Evolutionary conservation across 1,284 basidiomycete genomes (phyloP), one percentile per base, ranked within the genome.

Genomic region (Leccinum solheimii): DNA sequence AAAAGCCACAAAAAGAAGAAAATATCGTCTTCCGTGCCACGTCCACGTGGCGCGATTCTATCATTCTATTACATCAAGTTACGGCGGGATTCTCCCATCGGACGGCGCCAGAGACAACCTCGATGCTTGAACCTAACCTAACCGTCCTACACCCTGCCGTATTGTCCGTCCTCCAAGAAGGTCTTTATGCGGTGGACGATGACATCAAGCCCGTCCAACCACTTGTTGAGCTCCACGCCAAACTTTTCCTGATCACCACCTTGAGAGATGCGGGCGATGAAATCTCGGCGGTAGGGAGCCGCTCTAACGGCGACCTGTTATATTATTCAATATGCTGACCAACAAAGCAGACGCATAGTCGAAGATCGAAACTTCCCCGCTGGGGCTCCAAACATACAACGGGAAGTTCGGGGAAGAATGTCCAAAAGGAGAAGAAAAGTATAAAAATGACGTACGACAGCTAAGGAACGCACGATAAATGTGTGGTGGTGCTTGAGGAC

Each of bases 241-340:
- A 98, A 88, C 69, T 87, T 88, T 58, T 90, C 88, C 23, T 84
- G 78, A 19, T 87, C 82, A 21, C 88, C 94, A 36, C 96, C 90
- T 78, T 98, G 93, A 23, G 87, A 83, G 56, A 99, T 84, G 67
- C 92, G 90, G 53, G 80, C 78, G 77, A 94, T 95, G 74, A 99
- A 98, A 64, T 92, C 91, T 36, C 82, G 80, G 53, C 97, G 90
- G 72, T 89, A 87, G 2, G 97, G 97, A 64, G 92, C 96, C 0
- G 96, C 93, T 69, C 92, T 92, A 78, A 99, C 95, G 8, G 96
- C 97, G 60, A 98, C 84, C 93, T 97, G 58, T 49, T 14, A 13
- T 49, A 49, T 49, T 5, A 49, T 49, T 23, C 21, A 49, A 49
- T 23, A 49, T 21, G 19, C 19, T 48, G 45, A 21, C 45, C 19